These are phyloP conservation scores for Eremochloa ophiuroides DNA, from an alignment of 176 grass and related monocot genomes.

Conservation along the genomic window DNA sequence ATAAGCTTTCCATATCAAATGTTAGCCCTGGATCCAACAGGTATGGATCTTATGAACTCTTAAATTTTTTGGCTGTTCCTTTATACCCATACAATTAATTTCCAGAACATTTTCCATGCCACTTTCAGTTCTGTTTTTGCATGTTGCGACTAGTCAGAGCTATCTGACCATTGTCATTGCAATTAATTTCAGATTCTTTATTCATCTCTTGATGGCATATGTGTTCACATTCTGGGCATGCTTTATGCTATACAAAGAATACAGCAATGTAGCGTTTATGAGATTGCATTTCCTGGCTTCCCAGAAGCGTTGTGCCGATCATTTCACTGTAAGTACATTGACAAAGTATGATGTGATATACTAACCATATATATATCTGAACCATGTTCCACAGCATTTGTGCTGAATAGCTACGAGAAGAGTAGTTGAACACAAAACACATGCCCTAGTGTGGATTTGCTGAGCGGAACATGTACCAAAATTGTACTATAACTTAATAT, in stretches of 20 bases:
- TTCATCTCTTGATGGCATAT: conserved; percentile 88
- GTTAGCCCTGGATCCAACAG: conserved; percentile 84
- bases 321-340: conserved; percentile 80
- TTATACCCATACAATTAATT: neutral
- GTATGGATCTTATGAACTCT: conserved; percentile 30
- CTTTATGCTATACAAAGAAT: conserved; percentile 92
- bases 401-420: neutral
- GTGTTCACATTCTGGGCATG: conserved; percentile 88
- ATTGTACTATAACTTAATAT: neutral
- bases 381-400: neutral
- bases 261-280: conserved; percentile 84
- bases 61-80: neutral
- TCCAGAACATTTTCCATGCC: neutral
- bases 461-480: neutral
- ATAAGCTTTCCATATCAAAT: conserved; percentile 98
- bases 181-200: conserved; percentile 71
- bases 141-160: neutral
- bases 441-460: neutral
- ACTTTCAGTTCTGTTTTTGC: neutral
- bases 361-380: neutral
- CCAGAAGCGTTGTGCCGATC: conserved; percentile 77
- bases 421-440: neutral
- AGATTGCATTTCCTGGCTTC: conserved; percentile 95
- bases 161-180: conserved; percentile 3
- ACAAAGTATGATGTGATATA: neutral